These are phyloP conservation scores for Clavaria fumosa DNA, from an alignment of 768 basidiomycete species.

Conservation along the genomic window DNA sequence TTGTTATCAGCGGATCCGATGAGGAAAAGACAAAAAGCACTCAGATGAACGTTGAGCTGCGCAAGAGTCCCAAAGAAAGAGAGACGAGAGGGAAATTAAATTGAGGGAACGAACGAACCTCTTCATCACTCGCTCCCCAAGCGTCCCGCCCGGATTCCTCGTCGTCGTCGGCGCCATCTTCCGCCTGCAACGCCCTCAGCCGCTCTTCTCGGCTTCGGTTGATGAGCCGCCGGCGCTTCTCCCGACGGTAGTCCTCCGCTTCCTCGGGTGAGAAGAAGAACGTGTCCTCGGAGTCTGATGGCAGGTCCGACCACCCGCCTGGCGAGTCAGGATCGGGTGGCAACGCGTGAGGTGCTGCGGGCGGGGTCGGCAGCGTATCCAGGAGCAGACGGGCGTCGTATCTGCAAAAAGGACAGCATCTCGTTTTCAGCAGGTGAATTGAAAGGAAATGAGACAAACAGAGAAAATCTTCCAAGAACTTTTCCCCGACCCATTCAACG, in stretches of 20 bases:
- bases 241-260: constrained; percentile 44
- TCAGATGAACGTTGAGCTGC: no score
- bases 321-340: constrained; percentile 13
- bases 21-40: no score
- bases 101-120: constrained; percentile 25
- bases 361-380: constrained; percentile 26
- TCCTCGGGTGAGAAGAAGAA: constrained; percentile 66
- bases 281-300: constrained; percentile 74
- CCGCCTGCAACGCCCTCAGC: constrained; percentile 37
- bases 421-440: constrained; percentile 10
- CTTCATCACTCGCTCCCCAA: constrained; percentile 61
- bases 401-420: constrained; percentile 27
- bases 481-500: constrained; percentile 1
- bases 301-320: constrained; percentile 69
- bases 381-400: constrained; percentile 71
- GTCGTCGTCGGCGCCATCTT: constrained; percentile 25
- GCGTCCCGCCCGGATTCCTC: constrained; percentile 27
- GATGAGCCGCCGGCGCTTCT: constrained; percentile 50
- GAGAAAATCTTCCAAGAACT: not conserved
- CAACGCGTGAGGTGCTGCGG: constrained; percentile 1
- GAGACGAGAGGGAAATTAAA: not conserved
- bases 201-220: constrained; percentile 49
- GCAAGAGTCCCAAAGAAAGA: no score
- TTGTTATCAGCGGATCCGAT: no score
- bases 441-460: constrained; percentile 10